Base-by-base conservation (phyloP, 2,329 filamentous ascomycete genomes). In the Escovopsis sp. region DNA sequence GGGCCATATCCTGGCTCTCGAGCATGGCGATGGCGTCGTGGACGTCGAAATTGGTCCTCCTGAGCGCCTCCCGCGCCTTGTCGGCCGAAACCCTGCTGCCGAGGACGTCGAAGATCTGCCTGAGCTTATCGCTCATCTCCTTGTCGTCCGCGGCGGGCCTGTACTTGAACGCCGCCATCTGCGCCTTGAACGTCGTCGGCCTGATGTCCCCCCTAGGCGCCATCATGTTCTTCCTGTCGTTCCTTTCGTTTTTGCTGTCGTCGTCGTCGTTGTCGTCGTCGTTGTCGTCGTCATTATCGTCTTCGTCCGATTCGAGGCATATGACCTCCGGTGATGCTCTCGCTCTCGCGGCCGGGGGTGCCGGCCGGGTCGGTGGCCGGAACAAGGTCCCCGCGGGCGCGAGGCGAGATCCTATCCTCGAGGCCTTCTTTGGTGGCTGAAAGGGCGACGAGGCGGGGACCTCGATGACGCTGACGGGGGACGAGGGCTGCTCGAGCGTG, bases 371-470 rank as follows among this genome's bases (percentile, higher is more conserved):
- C 4, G 65, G 70, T 33, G 74, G 66, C 48, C 74, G 72, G 53
- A 83, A 89, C 9, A 70, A 60, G 0, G 86, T 93, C 7, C 86
- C 83, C 37, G 78, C 72, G 25, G 86, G 84, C 31, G 84, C 83
- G 66, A 93, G 81, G 36, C 75, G 62, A 47, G 68, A 77, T 16
- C 71, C 74, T 24, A 65, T 45, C 39, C 50, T 50, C 24, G 54
- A 42, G 25, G 51, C 43, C 39, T 53, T 51, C 41, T 52, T 57
- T 56, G 50, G 55, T 51, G 43, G 54, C 45, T 73, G 72, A 43
- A 79, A 70, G 2, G 87, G 88, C 1, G 89, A 95, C 3, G 88
- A 95, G n/a, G 85, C 84, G 27, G 81, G 79, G 3, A 95, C 88
- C 58, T 94, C 88, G 43, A 95, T 56, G 14, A 66, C 52, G 30